These are phyloP conservation scores for Trypanosoma melophagium DNA, from an alignment of 208 protist species.

Conservation along the genomic window DNA sequence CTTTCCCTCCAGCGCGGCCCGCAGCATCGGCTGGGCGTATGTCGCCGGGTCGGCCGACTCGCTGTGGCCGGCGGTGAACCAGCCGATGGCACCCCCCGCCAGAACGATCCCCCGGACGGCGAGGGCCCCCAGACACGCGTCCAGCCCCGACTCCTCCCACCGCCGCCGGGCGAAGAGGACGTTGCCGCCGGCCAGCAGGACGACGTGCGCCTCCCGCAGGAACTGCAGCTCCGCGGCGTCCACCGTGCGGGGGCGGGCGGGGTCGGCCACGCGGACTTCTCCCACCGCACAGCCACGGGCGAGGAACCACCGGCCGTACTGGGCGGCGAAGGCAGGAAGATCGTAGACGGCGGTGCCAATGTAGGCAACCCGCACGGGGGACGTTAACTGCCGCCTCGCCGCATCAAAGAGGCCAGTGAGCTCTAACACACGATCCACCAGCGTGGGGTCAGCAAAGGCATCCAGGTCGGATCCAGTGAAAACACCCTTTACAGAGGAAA, in stretches of 20 bases:
- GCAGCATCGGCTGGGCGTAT: slow-evolving; percentile 58
- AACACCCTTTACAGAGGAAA: slow-evolving; percentile 46
- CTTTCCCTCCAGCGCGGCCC: slow-evolving; percentile 12
- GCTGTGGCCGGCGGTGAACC: slow-evolving; percentile 88
- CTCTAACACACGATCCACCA: slow-evolving; percentile 60
- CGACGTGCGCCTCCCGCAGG: slow-evolving; percentile 49
- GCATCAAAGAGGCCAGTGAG: slow-evolving; percentile 39
- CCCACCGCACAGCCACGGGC: slow-evolving; percentile 57
- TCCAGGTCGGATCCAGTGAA: slow-evolving; percentile 64
- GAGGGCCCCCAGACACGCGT: slow-evolving; percentile 40
- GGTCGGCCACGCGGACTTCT: slow-evolving; percentile 59
- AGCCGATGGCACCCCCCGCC: slow-evolving; percentile 87
- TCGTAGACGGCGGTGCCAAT: slow-evolving; percentile 90
- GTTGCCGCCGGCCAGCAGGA: slow-evolving; percentile 89
- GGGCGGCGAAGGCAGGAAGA: slow-evolving; percentile 35
- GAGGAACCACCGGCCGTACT: slow-evolving; percentile 49
- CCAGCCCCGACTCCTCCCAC: slow-evolving; percentile 85
- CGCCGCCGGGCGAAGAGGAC: slow-evolving; percentile 88
- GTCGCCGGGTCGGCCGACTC: slow-evolving; percentile 86
- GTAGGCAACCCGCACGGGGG: slow-evolving; percentile 64
- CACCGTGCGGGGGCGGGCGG: slow-evolving; percentile 26
- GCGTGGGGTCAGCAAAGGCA: slow-evolving; percentile 41
- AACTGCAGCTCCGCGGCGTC: slow-evolving; percentile 39
- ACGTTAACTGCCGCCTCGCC: slow-evolving; percentile 12
- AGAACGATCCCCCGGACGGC: slow-evolving; percentile 53